These are phyloP conservation scores for Yamadazyma phyllophila DNA, from an alignment of 805 yeast species.

Conservation along the genomic window DNA sequence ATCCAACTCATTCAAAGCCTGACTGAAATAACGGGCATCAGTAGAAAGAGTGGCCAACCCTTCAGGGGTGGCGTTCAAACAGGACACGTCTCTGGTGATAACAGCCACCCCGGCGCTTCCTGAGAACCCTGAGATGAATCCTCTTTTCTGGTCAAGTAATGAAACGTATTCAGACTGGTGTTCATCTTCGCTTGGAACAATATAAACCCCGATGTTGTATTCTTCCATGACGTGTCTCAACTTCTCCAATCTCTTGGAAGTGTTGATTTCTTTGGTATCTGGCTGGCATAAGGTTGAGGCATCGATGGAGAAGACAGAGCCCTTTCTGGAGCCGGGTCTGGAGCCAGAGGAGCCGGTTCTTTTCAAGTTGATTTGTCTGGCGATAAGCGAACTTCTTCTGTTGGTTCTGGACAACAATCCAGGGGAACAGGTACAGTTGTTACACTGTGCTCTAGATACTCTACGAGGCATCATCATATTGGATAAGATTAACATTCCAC, in stretches of 20 bases:
- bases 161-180: slow-evolving; percentile 65
- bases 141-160: slow-evolving; percentile 51
- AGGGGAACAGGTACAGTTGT: slow-evolving; percentile 81
- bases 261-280: slow-evolving; percentile 53
- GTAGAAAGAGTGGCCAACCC: slow-evolving; percentile 57
- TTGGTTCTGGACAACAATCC: slow-evolving; percentile 70
- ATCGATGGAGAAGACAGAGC: slow-evolving; percentile 42
- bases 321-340: slow-evolving; percentile 33
- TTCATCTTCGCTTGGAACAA: slow-evolving; percentile 60
- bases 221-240: slow-evolving; percentile 57
- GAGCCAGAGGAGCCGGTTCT: slow-evolving; percentile 26
- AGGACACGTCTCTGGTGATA: slow-evolving; percentile 51
- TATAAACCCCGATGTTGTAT: slow-evolving; percentile 50
- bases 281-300: slow-evolving; percentile 42
- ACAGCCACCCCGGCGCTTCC: slow-evolving; percentile 64
- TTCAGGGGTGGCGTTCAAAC: slow-evolving; percentile 52
- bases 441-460: slow-evolving; percentile 49
- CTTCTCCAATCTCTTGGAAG: slow-evolving; percentile 57
- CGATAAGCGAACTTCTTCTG: slow-evolving; percentile 55
- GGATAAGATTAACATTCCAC: background rate
- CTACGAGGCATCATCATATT: slow-evolving; percentile 21
- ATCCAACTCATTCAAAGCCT: slow-evolving; percentile 57
- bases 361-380: slow-evolving; percentile 37
- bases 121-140: slow-evolving; percentile 56
- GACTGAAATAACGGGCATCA: slow-evolving; percentile 60